Evolutionary conservation across 2,329 filamentous ascomycete species (phyloP), one percentile per base, ranked within the genome.

Genomic region (Venturia asperata): DNA sequence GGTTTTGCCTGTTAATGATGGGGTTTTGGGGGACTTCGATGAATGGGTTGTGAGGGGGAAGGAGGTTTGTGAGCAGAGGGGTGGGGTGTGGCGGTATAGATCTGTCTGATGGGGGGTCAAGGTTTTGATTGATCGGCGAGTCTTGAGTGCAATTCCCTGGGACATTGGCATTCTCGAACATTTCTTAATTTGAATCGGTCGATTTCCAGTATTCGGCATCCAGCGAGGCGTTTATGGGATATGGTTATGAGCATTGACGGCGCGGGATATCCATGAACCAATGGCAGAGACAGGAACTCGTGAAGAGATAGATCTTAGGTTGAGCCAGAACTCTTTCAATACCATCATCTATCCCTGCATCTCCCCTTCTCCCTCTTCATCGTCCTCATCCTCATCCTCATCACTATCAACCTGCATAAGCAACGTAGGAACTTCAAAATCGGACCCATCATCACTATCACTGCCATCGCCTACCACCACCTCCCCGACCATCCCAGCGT

Each of bases 381-480:
- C 60, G 10, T 61, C 60, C 2, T 63, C 61, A 7, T 64, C 62
- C 1, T 65, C 56, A 11, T 65, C 64, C 5, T 65, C 55, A 1
- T 65, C 64, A 52, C 15, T 21, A 41, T 34, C 55, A 15, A 15
- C 47, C 56, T 21, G 21, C 64, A 66, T 43, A 15, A 55, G 42
- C 45, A 66, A 37, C 11, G 58, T 24, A n/a, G 64, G 64, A 27
- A 66, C 56, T 39, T 66, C 64, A 52, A 66, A 66, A 58, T 64
- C 64, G 13, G 60, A 64, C 27, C 61, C 64, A 42, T 66, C 64
- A 58, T 66, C 64, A 41, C 61, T 63, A 45, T 64, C 64, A 55
- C 64, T 61, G 30, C 30, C 30, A 42, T 15, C 30, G 17, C 30
- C 39, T 37, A 21, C 34, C 17, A 24, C 30, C 17, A 21, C 13